phyloP scores from a whole-genome alignment of 2,329 filamentous ascomycete species.

The Massarina eburnea region DNA sequence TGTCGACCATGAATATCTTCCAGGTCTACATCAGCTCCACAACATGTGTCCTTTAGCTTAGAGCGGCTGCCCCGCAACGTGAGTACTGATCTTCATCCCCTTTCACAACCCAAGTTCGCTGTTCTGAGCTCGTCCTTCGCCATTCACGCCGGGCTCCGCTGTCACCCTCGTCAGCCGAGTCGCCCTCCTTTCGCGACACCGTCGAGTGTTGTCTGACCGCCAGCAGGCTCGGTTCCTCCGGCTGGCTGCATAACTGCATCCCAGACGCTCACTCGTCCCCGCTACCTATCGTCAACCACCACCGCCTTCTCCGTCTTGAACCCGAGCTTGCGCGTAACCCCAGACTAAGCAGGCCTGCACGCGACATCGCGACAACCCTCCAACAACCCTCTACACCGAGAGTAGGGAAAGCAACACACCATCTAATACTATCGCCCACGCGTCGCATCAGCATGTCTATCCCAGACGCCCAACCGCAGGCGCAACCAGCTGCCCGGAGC shows the following conservation, averaged over 20 bases:
- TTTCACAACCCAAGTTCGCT: neutral
- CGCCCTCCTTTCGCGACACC: too few relatives aligned
- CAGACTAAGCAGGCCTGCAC: neutral
- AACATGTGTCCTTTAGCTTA: constrained; percentile 22
- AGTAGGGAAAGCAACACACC: neutral
- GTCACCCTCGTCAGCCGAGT: neutral
- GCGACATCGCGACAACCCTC: too few relatives aligned
- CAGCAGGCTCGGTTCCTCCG: neutral
- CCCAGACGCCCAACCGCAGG: constrained; percentile 5
- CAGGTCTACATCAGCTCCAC: constrained; percentile 7
- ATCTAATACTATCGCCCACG: constrained; percentile 3
- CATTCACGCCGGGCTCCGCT: too few relatives aligned
- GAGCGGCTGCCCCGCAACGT: constrained; percentile 19
- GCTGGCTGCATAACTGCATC: neutral
- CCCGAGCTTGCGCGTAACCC: constrained; percentile 2
- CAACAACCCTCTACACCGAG: neutral
- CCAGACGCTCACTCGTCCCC: neutral
- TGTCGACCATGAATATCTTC: constrained; percentile 16
- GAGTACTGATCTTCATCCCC: constrained; percentile 1
- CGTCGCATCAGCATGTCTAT: constrained; percentile 4
- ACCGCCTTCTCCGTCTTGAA: constrained; percentile 1
- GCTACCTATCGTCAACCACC: neutral
- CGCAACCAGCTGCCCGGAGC: constrained; percentile 5
- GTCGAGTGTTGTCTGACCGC: neutral
- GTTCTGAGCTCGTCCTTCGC: constrained; percentile 7